phyloP scores from a whole-genome alignment of 164 flowering plant species.

The Piper longum region DNA sequence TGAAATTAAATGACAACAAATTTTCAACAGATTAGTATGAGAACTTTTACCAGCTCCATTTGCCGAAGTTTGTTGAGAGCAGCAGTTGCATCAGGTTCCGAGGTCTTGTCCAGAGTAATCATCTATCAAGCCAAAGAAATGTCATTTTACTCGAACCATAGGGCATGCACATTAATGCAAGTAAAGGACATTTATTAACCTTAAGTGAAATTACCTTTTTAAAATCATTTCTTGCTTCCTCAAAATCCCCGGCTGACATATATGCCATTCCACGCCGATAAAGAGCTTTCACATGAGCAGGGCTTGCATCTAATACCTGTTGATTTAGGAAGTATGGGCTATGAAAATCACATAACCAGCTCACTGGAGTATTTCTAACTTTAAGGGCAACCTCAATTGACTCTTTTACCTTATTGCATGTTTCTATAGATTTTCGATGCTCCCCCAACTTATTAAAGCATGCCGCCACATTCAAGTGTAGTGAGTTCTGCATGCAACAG shows the following conservation, averaged over 20 bases:
- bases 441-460: conserved; percentile 90
- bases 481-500: conserved; percentile 43
- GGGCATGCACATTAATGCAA: not conserved
- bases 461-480: conserved; percentile 91
- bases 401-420: conserved; percentile 68
- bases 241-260: conserved; percentile 83
- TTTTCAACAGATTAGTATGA: not conserved
- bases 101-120: conserved; percentile 63
- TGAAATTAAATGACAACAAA: not conserved
- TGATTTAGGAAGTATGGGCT: not conserved
- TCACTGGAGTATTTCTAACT: not conserved
- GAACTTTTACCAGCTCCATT: conserved; percentile 51
- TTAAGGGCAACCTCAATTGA: not conserved
- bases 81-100: conserved; percentile 77
- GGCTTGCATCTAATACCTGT: conserved; percentile 81
- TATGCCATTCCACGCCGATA: conserved; percentile 97
- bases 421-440: conserved; percentile 75
- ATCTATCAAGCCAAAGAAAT: conserved; percentile 30
- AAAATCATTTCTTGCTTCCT: conserved; percentile 80
- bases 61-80: conserved; percentile 70
- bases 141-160: not conserved
- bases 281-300: conserved; percentile 77
- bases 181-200: not conserved
- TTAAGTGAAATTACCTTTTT: conserved; percentile 29
- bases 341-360: conserved; percentile 1